These are phyloP conservation scores for Chlorella vulgaris DNA, from an alignment of 139 green algal genomes.

Conservation along the genomic window DNA sequence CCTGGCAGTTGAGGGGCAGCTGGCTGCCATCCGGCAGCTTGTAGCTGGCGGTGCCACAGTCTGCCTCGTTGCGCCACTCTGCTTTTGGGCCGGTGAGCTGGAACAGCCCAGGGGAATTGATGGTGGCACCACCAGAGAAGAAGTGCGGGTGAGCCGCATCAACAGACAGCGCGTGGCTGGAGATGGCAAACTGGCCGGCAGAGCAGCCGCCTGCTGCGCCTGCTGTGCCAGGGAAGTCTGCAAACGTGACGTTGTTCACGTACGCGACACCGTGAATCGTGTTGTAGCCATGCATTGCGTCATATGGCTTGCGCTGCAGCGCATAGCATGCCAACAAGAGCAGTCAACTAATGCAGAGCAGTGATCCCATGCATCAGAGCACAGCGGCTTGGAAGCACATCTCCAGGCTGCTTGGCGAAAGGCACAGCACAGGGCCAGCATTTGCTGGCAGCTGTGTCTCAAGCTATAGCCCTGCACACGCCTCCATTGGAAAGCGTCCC, in stretches of 20 bases:
- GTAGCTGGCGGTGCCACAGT: not conserved
- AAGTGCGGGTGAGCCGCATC: not conserved
- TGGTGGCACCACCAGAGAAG: not conserved
- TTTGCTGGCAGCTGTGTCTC: not conserved
- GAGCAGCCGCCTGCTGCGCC: not conserved
- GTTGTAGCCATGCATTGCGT: not conserved
- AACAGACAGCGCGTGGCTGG: not conserved
- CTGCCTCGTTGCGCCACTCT: not conserved
- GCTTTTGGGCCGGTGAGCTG: not conserved
- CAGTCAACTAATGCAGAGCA: too few species aligned
- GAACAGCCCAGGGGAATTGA: not conserved
- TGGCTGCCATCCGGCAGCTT: not conserved
- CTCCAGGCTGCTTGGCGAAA: too few species aligned
- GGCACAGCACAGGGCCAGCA: too few species aligned
- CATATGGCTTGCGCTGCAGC: not conserved
- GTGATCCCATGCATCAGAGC: too few species aligned
- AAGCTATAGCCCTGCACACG: not conserved
- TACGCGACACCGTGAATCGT: not conserved
- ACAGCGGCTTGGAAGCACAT: too few species aligned
- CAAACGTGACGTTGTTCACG: not conserved
- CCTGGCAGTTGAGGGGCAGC: constrained; percentile 12
- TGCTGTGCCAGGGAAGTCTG: not conserved
- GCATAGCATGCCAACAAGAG: too few species aligned
- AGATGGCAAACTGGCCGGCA: not conserved
- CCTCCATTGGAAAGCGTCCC: not conserved